These are phyloP conservation scores for Fraxinus floribunda DNA, from an alignment of 305 asterid genomes.

Conservation along the genomic window DNA sequence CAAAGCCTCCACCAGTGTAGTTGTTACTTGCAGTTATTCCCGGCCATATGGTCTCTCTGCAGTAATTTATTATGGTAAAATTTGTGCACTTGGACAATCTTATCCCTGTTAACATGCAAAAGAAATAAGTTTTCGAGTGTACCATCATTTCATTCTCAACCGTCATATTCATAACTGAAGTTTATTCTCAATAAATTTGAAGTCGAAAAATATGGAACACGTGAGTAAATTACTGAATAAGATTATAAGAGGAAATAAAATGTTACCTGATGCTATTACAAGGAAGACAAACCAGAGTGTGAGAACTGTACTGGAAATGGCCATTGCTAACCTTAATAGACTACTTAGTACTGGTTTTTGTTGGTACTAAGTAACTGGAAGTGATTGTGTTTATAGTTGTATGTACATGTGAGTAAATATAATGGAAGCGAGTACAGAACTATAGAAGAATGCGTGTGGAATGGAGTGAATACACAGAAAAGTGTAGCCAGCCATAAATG, in stretches of 20 bases:
- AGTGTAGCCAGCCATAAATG: constrained; percentile 28
- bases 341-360: not conserved
- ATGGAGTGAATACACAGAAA: constrained; percentile 21
- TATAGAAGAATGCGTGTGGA: constrained; percentile 51
- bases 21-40: constrained; percentile 50
- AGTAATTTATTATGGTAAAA: constrained; percentile 51
- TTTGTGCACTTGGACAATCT: constrained; percentile 34
- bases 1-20: constrained; percentile 52
- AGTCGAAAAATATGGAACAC: not conserved
- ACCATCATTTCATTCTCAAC: not conserved
- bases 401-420: not conserved
- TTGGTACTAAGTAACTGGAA: not conserved
- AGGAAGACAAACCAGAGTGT: constrained; percentile 29
- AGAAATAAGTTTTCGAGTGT: not conserved
- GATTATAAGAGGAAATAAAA: not conserved
- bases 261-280: constrained; percentile 46
- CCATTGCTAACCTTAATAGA: constrained; percentile 22
- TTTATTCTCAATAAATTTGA: not conserved
- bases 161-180: not conserved
- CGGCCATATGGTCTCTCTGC: constrained; percentile 67
- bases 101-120: constrained; percentile 30
- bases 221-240: not conserved
- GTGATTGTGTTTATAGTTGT: not conserved
- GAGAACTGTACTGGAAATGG: constrained; percentile 14
- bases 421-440: not conserved